Conservation (phyloP, 2,329 filamentous ascomycete species). For the Monosporascus sp. region DNA sequence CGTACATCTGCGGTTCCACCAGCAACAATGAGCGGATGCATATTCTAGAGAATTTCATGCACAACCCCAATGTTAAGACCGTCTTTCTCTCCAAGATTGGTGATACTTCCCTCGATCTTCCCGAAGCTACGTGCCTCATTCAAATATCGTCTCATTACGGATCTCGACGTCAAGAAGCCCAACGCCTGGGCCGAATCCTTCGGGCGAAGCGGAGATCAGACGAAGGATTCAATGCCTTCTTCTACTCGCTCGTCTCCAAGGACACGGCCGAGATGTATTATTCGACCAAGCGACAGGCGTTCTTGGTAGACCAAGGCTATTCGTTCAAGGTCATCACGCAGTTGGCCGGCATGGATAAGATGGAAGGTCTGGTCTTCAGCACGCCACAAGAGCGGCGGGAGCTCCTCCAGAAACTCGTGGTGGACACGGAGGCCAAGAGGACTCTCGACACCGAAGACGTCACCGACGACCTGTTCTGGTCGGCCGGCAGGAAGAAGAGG, state of each 20-base stretch:
- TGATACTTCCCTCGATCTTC: constrained; percentile 94
- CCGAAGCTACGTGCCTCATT: constrained; percentile 93
- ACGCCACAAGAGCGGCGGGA: constrained; percentile 77
- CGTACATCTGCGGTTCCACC: constrained; percentile 88
- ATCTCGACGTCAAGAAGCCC: constrained; percentile 92
- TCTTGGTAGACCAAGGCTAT: constrained; percentile 95
- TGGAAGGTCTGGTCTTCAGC: constrained; percentile 73
- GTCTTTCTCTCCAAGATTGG: constrained; percentile 97
- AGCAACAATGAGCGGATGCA: constrained; percentile 77
- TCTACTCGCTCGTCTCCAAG: constrained; percentile 95
- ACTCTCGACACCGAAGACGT: constrained; percentile 63
- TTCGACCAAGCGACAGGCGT: constrained; percentile 92
- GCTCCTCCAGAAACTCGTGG: constrained; percentile 79
- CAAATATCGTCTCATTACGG: constrained; percentile 98
- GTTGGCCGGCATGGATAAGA: constrained; percentile 82
- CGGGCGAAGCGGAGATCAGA: constrained; percentile 94
- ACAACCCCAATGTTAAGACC: constrained; percentile 84
- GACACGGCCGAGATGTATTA: constrained; percentile 98
- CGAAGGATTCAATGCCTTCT: constrained; percentile 98
- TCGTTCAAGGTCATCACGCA: constrained; percentile 99
- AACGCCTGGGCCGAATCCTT: constrained; percentile 86
- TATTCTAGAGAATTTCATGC: constrained; percentile 91
- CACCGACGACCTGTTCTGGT: constrained; percentile 36
- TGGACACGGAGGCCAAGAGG: constrained; percentile 71
- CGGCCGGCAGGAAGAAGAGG: constrained; percentile 35